Evolutionary conservation across 768 basidiomycete species (phyloP), one percentile per base, ranked within the genome.

Genomic region (Leucogyrophana mollusca): DNA sequence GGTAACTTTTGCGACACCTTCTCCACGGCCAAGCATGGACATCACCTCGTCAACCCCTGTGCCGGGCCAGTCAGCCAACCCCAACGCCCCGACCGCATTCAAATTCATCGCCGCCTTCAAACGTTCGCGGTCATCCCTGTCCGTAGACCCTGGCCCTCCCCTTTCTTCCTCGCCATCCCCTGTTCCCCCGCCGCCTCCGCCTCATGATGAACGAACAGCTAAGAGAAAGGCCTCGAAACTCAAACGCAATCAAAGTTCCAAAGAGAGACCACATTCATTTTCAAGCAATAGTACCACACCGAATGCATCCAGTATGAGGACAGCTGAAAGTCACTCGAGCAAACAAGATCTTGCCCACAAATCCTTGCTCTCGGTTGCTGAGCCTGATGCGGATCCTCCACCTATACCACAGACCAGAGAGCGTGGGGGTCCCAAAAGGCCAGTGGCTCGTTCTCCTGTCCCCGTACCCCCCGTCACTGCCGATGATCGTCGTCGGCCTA

Each of bases 51-150:
- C 69, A 9, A 49, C 60, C 16, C 55, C 59, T 13, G 36, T 39
- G 34, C 51, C 62, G 21, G 51, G 54, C 14, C 61, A 58, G 30
- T 43, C 23, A 6, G 35, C 48, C 8, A 53, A 67, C 11, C 58
- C 58, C 11, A 75, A 76, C 47, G 70, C 81, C 11, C 76, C 83
- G 4, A 77, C 77, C 4, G 82, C 77, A 7, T 85, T 80, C 71
- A 86, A 75, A 60, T 79, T 87, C 49, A 73, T 83, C 48, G 72
- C 75, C 18, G 79, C 75, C 11, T 85, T 87, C 66, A 85, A 78
- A 50, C 77, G 78, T 30, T 82, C 85, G 17, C 72, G 77, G 42
- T 79, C 79, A n/a, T 83, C 76, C 52, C 56, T 84, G 16, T 70
- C 74, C 1, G 68, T 76, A 3, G 72, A 78, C 25, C 69, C 73